Conservation (phyloP, 2,329 filamentous ascomycete genomes). For the Ceratocystis ficicola region DNA sequence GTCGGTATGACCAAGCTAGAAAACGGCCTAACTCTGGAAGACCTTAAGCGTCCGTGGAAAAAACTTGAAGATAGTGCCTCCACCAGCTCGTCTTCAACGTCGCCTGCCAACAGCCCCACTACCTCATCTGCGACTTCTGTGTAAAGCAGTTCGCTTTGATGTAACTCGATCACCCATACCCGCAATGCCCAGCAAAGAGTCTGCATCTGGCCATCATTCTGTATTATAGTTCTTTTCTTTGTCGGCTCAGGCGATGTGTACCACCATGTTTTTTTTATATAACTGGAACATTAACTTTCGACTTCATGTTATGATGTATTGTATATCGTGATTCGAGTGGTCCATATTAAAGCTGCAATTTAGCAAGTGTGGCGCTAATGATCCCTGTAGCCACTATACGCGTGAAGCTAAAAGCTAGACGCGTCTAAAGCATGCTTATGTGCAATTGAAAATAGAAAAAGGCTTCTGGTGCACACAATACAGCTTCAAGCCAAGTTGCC, state of each 20-base stretch:
- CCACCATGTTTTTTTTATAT: background rate
- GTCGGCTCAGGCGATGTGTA: constrained; percentile 9
- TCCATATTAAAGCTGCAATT: constrained; percentile 9
- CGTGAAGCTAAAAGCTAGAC: constrained; percentile 18
- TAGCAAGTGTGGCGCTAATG: constrained; percentile 13
- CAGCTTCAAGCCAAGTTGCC: background rate
- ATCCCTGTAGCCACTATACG: constrained; percentile 22
- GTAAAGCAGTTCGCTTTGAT: background rate
- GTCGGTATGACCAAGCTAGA: constrained; percentile 82
- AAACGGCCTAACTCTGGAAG: constrained; percentile 68
- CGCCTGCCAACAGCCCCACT: constrained; percentile 4
- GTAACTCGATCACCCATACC: constrained; percentile 10
- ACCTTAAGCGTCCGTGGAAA: constrained; percentile 67
- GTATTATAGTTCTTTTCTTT: constrained; percentile 22
- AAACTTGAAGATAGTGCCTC: constrained; percentile 18
- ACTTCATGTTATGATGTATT: too few species aligned
- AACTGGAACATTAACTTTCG: too few species aligned
- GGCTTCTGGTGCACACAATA: background rate
- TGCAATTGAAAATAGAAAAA: constrained; percentile 1
- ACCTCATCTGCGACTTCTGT: constrained; percentile 9
- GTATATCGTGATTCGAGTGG: too few species aligned
- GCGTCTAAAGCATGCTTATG: background rate
- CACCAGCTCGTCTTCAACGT: background rate
- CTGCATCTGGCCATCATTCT: constrained; percentile 2
- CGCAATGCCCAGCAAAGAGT: background rate